Percentiles rank a stretch among this genome's conserved stretches.
Conservation (phyloP, 805 yeast genomes). For the Candida ovalis region DNA sequence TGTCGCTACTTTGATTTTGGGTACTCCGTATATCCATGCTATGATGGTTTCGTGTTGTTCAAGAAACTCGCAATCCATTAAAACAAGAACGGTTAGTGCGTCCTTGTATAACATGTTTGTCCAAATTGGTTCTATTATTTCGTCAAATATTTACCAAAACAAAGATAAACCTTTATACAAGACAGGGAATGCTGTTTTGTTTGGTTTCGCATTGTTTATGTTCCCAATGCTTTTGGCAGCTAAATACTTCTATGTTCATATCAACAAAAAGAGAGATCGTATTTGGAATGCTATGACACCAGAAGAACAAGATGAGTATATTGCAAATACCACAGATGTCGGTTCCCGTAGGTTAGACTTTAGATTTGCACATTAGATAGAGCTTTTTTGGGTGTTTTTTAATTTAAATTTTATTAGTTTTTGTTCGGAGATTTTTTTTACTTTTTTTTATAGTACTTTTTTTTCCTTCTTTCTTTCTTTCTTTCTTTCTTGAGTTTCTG, state of each 20-base stretch:
- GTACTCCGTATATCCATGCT: constrained; percentile 50
- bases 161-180: constrained; percentile 59
- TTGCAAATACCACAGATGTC: constrained; percentile 40
- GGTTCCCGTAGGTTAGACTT: constrained; percentile 59
- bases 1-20: constrained; percentile 29
- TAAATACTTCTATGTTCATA: constrained; percentile 36
- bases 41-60: constrained; percentile 60
- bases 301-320: constrained; percentile 49
- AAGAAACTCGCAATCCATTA: constrained; percentile 55
- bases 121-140: constrained; percentile 53
- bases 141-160: constrained; percentile 52
- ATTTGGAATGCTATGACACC: constrained; percentile 48
- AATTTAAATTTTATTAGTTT: neutral
- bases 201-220: constrained; percentile 31
- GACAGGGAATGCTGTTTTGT: constrained; percentile 48
- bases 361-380: constrained; percentile 25
- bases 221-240: constrained; percentile 26
- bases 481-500: too few species aligned
- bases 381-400: neutral
- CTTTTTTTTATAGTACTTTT: neutral
- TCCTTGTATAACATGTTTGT: constrained; percentile 63
- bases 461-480: too few species aligned
- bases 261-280: constrained; percentile 41
- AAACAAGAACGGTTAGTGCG: constrained; percentile 62
- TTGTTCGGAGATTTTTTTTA: neutral